Evolutionary conservation across 2,329 filamentous ascomycete species (phyloP), one percentile per base, ranked within the genome.

Genomic region (Thielaviopsis punctulata): DNA sequence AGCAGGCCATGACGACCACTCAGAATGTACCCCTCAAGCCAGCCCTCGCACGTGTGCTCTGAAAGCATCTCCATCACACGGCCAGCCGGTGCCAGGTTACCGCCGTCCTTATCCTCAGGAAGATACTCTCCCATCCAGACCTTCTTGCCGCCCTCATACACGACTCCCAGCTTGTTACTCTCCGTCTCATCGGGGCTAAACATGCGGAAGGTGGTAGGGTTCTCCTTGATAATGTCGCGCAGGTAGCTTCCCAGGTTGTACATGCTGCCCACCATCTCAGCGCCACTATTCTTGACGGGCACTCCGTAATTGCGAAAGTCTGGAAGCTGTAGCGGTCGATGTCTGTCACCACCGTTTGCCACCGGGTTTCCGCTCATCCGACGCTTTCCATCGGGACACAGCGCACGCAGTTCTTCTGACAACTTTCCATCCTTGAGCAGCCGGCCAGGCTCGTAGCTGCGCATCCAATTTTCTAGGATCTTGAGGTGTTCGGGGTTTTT

Each of bases 21-120:
- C 2, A 89, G 71, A 43, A 86, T 66, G 62, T 88, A 89, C 2
- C 84, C 84, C 68, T 89, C 84, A 15, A 89, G 71, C 84, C 84
- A 89, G 23, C 82, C 84, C 64, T 89, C 84, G 55, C 77, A 78
- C 15, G 82, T 88, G 62, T 89, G 84, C 64, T 89, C 84, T 18
- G 79, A 84, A n/a, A 89, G 73, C 63, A 88, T 88, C 64, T 89
- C 84, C 82, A 89, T 88, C 33, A 88, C 84, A 24, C 83, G 75
- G 15, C 84, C 84, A 13, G 73, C 71, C 18, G 69, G 73, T 5
- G 79, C 74, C 22, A 89, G 69, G 60, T 89, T 87, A 56, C 84
- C 84, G 9, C 84, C 84, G 60, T 88, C 80, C 7, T 68, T 65
- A 59, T 89, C 84, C 61, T 88, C 84, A 3, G 84, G 79, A 56